phyloP scores from a whole-genome alignment of 1,139 yeast genomes.

The Saccharomyces hybrid region DNA sequence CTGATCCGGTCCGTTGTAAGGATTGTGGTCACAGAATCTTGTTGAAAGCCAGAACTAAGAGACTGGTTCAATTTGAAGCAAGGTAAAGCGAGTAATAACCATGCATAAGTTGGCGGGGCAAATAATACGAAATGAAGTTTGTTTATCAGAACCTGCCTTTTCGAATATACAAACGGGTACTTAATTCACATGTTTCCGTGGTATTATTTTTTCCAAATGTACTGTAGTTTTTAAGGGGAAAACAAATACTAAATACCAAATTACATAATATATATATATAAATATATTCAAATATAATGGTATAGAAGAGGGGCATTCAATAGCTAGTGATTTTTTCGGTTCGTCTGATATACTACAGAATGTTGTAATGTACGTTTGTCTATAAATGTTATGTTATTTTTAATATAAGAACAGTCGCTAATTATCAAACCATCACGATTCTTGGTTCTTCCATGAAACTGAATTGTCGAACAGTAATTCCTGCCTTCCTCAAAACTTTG shows the following conservation, averaged over 20 bases:
- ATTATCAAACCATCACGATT: conserved; percentile 16
- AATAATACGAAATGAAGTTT: not conserved
- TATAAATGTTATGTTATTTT: too few species aligned
- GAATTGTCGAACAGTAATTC: conserved; percentile 66
- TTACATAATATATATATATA: too few species aligned
- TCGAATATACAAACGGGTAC: too few species aligned
- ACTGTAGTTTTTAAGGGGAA: too few species aligned
- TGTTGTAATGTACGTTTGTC: too few species aligned
- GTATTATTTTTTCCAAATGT: too few species aligned
- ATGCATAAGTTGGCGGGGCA: not conserved
- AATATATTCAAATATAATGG: too few species aligned
- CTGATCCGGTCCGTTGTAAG: conserved; percentile 96
- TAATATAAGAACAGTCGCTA: too few species aligned
- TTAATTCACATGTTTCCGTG: too few species aligned
- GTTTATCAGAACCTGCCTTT: too few species aligned
- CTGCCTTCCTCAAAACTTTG: conserved; percentile 64
- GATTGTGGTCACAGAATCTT: conserved; percentile 98
- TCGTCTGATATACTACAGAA: not conserved
- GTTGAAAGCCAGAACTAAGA: conserved; percentile 92
- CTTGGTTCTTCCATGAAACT: conserved; percentile 31
- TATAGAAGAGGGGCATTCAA: too few species aligned
- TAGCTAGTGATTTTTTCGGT: not conserved
- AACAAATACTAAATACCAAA: too few species aligned
- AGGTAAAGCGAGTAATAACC: conserved; percentile 33
- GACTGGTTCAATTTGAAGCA: conserved; percentile 81